Base-by-base conservation (phyloP, 495 filamentous ascomycete genomes). In the Niebla homalea region DNA sequence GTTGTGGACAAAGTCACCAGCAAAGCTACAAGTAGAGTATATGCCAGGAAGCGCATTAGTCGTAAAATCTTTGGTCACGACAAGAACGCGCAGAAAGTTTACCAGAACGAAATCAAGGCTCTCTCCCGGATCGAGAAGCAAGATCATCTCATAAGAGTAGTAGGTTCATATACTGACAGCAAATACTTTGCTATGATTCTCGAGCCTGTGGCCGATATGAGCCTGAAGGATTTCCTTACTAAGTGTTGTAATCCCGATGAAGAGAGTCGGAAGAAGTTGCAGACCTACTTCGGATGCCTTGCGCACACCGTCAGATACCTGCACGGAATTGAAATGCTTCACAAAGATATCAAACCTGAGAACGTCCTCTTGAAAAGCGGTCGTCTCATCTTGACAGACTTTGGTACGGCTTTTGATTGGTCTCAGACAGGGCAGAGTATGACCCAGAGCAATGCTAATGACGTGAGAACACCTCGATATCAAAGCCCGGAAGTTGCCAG, bases 261-360 rank as follows among this genome's bases (percentile, higher is more conserved):
- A 21, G 23, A 46, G 21, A 15, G 18, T 16, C 39, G 38, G 32
- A 10, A 32, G n/a, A 14, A 41, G 32, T 48, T 62, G 38, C 53
- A 58, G 36, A 60, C 26, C 1, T 71, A 64, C 53, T 65, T 70
- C 45, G 66, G 66, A 15, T 71, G 69, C 44, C 59, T 71, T 14
- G 60, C 64, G 5, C 55, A 43, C 3, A 62, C 63, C 5, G 32
- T 73, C 11, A 50, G 36, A 18, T 70, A 62, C 55, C 52, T 73
- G 18, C 70, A 73, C 51, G 44, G 51, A 6, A 39, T 57, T 19
- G 44, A 59, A 29, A 41, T 52, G 15, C 41, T 44, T 1, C 70
- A 72, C 54, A 56, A 59, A 40, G 69, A 73, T 49, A 62, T 73
- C 49, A 73, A 73, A 52, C 70, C 70, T 3, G 49, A 59, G 40